A percentile compares a stretch with the other conserved stretches of the same genome.
Evolutionary conservation across 163 green algal genomes (phyloP).

Genomic region (Scenedesmus sp.): DNA sequence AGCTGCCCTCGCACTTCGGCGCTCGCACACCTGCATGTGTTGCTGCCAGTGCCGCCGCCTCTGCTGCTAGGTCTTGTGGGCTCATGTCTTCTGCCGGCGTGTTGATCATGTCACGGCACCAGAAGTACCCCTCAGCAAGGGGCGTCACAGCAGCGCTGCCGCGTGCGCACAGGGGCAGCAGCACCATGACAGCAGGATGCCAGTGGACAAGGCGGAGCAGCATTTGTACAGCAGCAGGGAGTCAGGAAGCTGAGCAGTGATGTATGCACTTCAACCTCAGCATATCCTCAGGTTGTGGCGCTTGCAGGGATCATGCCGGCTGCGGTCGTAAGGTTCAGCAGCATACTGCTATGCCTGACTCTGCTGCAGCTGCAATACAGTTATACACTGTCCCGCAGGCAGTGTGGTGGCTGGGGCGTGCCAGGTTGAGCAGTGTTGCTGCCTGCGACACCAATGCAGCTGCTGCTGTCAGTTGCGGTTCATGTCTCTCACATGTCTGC

Average conservation of each 20-base stretch:
- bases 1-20: not conserved
- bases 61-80: constrained; percentile 66
- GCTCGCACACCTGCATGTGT: constrained; percentile 40
- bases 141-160: not conserved
- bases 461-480: not conserved
- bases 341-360: too few species aligned
- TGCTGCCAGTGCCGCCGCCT: constrained; percentile 67
- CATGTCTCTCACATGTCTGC: constrained; percentile 12
- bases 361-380: not conserved
- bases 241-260: not conserved
- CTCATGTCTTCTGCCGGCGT: constrained; percentile 78
- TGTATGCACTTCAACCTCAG: too few species aligned
- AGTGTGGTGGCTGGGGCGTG: not conserved
- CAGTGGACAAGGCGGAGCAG: not conserved
- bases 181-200: not conserved
- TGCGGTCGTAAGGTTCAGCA: too few species aligned
- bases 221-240: not conserved
- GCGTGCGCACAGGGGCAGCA: not conserved
- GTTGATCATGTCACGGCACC: constrained; percentile 77
- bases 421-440: not conserved
- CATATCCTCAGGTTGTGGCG: too few species aligned
- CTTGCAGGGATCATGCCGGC: too few species aligned
- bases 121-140: constrained; percentile 57
- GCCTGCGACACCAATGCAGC: not conserved
- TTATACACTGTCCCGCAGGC: not conserved